Conservation (phyloP, 805 yeast species). For the Ogataea sp. region DNA sequence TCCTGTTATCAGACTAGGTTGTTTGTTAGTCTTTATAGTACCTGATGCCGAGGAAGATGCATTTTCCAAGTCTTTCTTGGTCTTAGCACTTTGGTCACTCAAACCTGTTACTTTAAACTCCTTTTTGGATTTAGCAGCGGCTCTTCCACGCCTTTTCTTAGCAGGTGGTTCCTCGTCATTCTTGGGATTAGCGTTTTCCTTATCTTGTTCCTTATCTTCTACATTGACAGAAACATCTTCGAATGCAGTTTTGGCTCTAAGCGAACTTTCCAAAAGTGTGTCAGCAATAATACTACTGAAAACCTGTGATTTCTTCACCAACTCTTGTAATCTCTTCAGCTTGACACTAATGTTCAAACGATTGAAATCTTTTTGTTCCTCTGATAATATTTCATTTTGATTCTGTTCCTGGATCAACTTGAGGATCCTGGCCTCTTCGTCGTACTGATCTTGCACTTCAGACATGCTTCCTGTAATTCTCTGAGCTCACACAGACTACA, state of each 20-base stretch:
- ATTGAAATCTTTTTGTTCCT: constrained; percentile 34
- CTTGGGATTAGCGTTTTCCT: constrained; percentile 14
- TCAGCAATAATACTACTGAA: constrained; percentile 84
- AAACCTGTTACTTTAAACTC: background rate
- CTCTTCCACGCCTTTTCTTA: constrained; percentile 3
- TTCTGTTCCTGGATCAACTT: constrained; percentile 13
- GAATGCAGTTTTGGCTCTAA: constrained; percentile 11
- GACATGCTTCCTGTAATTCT: too few relatives aligned
- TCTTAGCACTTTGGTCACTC: constrained; percentile 14
- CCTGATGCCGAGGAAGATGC: background rate
- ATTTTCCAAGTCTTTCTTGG: constrained; percentile 10
- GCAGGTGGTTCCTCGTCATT: constrained; percentile 8
- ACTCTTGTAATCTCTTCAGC: constrained; percentile 55
- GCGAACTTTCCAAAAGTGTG: constrained; percentile 50
- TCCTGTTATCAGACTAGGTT: constrained; percentile 47
- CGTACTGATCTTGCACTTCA: constrained; percentile 3
- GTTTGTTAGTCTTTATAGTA: constrained; percentile 18
- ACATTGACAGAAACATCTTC: constrained; percentile 7
- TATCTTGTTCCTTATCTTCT: constrained; percentile 4
- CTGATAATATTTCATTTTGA: constrained; percentile 7
- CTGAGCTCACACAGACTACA: too few relatives aligned
- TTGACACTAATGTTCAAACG: constrained; percentile 46
- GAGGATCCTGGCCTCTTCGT: constrained; percentile 17
- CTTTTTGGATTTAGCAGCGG: constrained; percentile 6
- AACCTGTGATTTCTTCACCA: constrained; percentile 82